Base-by-base conservation (phyloP, 148 eudicot genomes). In the Cornus suecica region DNA sequence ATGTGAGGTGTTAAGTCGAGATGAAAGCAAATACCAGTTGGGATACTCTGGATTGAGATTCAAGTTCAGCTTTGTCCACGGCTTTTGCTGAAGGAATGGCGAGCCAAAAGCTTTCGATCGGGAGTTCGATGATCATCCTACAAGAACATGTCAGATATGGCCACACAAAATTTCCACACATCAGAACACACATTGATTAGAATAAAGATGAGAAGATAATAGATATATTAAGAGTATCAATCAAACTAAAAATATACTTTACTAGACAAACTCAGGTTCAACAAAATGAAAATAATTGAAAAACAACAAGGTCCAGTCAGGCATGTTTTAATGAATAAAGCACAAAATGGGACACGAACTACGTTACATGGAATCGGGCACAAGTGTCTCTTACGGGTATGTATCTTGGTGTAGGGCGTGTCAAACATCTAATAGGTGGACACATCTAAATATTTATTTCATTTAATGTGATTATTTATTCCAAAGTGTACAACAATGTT, bases 21-120 rank as follows among this genome's bases (percentile, higher is more conserved):
- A 62, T 73, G 34, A 29, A 61, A 60, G 30, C 31, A 61, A 14
- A 11, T 72, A 78, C 80, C 76, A 51, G 56, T 30, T 31, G 48
- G 66, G 34, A 52, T 52, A 31, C 30, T 54, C 41, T 65, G 42
- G 69, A 30, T 18, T 26, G 61, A 24, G 69, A 54, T 25, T 76
- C 73, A 14, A 32, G 30, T 65, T 86, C 83, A 92, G 82, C 77
- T 91, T 74, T 85, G 87, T 29, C 94, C 97, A 68, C 77, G 91
- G 78, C 90, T 89, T 87, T 84, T 91, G 82, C 89, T 95, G 79
- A 95, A 92, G 77, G 99, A 95, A 77, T 92, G 89, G 29, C 83
- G 94, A 24, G 97, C 79, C 76, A 92, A 76, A 78, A 91, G 94
- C 75, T 92, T 95, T 63, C 81, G 80, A 70, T 87, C 84, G 56